Evolutionary conservation across 2,329 filamentous ascomycete genomes (phyloP), one percentile per base, ranked within the genome.

Genomic region (Botrytis porri): DNA sequence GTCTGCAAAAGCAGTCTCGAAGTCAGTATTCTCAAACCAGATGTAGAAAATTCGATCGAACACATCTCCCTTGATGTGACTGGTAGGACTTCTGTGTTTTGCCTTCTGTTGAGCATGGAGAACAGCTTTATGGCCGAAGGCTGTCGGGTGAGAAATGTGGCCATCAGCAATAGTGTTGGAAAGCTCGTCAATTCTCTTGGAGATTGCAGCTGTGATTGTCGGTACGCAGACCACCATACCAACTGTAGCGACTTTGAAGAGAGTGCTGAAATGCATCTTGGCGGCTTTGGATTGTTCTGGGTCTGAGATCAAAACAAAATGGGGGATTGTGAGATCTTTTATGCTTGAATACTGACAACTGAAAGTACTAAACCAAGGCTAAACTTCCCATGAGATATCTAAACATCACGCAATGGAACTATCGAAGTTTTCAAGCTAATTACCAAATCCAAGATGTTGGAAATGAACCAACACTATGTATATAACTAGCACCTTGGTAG

Each of bases 1-100:
- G 80, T 94, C 91, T 25, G 85, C 87, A 54, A 84, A 84, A 2
- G 92, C 89, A 78, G 89, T 87, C 70, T 88, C 86, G 76, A 88
- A 94, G 81, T 90, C 86, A 66, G 90, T 92, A 80, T 95, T 95
- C 84, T 95, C 93, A 65, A 94, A 86, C 90, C 91, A 95, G 81
- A 95, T 89, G 5, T n/a, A 73, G 89, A 87, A 72, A 89, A 89
- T 75, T 93, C 92, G 89, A 80, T 94, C 87, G 80, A 95, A 95
- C 0, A 86, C 89, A 79, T 90, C 89, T 75, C 93, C 93, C 79
- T 88, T 86, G 69, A 94, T 89, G 78, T 89, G 80, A 80, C 86
- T 90, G 45, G 86, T 88, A 2, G 90, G 88, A 74, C 88, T 89
- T 74, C 83, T 82, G 1, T 89, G 89, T 79, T 85, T 84, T 18